These are phyloP conservation scores for Margaritispora aquatica DNA, from an alignment of 495 filamentous ascomycete species.

Conservation along the genomic window DNA sequence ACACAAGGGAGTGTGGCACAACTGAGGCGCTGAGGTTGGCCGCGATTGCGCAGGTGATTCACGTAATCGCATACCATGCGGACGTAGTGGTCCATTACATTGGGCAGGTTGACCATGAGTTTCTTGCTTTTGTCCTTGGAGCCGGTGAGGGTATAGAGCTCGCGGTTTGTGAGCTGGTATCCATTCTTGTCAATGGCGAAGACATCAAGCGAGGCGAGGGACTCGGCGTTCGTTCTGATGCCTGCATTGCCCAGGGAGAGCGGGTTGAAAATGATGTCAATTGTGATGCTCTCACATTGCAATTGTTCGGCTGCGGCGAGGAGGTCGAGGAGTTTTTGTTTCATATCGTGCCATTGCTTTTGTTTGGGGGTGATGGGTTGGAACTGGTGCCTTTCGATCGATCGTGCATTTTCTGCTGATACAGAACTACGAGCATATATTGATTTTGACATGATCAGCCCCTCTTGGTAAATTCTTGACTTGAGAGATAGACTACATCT, in stretches of 20 bases:
- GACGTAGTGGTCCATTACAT: not conserved
- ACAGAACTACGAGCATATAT: not conserved
- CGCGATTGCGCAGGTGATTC: not conserved
- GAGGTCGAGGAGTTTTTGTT: not conserved
- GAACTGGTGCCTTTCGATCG: not conserved
- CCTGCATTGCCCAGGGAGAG: not conserved
- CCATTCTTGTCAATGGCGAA: not conserved
- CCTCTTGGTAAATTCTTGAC: too few relatives aligned
- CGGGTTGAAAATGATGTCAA: not conserved
- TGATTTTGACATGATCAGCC: not conserved
- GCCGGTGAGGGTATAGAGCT: not conserved
- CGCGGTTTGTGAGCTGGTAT: not conserved
- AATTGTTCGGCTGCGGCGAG: not conserved
- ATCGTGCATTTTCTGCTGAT: not conserved
- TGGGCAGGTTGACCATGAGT: not conserved
- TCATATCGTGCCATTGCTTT: not conserved
- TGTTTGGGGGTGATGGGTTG: not conserved
- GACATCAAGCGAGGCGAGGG: not conserved
- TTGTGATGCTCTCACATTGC: not conserved
- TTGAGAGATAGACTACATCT: too few relatives aligned
- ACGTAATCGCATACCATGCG: not conserved
- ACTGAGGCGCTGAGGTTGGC: not conserved
- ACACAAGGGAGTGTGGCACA: not conserved
- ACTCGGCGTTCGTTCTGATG: not conserved
- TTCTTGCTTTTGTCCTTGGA: not conserved